These are phyloP conservation scores for Tolypocladium album DNA, from an alignment of 2,329 filamentous ascomycete species.

Conservation along the genomic window DNA sequence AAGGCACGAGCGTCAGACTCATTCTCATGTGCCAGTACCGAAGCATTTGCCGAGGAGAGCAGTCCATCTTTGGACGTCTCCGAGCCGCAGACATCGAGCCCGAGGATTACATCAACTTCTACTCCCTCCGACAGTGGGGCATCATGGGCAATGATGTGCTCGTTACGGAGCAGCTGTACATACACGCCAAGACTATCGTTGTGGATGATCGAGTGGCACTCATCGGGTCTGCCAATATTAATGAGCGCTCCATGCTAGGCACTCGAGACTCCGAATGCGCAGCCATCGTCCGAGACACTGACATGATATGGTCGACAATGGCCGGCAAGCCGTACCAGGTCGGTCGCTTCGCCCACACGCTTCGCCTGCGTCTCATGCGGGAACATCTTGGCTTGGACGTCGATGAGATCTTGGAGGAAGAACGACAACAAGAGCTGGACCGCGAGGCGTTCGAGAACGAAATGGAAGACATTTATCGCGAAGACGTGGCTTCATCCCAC, in stretches of 20 bases:
- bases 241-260: slow-evolving; percentile 91
- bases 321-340: slow-evolving; percentile 81
- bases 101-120: slow-evolving; percentile 93
- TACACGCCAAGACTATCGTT: slow-evolving; percentile 94
- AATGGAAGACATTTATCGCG: slow-evolving; percentile 52
- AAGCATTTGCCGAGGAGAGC: slow-evolving; percentile 87
- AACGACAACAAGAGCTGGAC: slow-evolving; percentile 57
- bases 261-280: slow-evolving; percentile 87
- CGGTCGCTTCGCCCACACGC: slow-evolving; percentile 82
- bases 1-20: slow-evolving; percentile 85
- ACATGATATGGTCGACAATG: slow-evolving; percentile 90
- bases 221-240: slow-evolving; percentile 97
- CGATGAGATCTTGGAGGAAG: slow-evolving; percentile 77
- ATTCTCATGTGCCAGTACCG: slow-evolving; percentile 97
- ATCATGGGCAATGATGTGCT: slow-evolving; percentile 76
- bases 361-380: slow-evolving; percentile 88
- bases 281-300: slow-evolving; percentile 80
- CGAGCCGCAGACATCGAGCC: slow-evolving; percentile 75
- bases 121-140: slow-evolving; percentile 85
- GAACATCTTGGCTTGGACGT: slow-evolving; percentile 95
- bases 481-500: slow-evolving; percentile 15
- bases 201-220: slow-evolving; percentile 89
- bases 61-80: slow-evolving; percentile 83
- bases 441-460: slow-evolving; percentile 44
- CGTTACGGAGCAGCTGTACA: slow-evolving; percentile 94